Evolutionary conservation across 2,329 filamentous ascomycete genomes (phyloP).

Genomic region (Pyrenophora seminiperda): DNA sequence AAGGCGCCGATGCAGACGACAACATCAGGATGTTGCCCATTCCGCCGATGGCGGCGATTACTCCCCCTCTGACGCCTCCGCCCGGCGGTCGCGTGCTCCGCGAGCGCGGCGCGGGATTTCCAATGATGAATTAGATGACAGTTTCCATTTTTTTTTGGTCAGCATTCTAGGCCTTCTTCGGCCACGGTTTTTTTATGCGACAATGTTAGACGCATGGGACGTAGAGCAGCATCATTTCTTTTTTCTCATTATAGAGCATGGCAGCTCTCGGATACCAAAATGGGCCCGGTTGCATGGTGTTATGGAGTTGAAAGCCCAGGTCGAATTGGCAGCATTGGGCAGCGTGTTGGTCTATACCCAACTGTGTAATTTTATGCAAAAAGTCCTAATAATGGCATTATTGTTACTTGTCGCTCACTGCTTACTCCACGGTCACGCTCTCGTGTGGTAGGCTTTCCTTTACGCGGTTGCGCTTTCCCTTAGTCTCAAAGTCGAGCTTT

Average conservation of each 20-base stretch:
- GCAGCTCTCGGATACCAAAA: constrained; percentile 41
- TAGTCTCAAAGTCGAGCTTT: constrained; percentile 2
- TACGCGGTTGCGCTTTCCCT: neutral
- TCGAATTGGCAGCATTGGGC: constrained; percentile 38
- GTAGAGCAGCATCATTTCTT: constrained; percentile 17
- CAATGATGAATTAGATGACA: constrained; percentile 34
- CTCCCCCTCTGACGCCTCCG: constrained; percentile 42
- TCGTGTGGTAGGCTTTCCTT: too few species aligned
- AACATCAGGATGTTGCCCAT: constrained; percentile 49
- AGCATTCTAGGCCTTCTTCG: constrained; percentile 24
- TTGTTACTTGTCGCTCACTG: constrained; percentile 12
- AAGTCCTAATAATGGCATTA: constrained; percentile 34
- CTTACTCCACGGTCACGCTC: neutral
- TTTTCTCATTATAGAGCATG: constrained; percentile 31
- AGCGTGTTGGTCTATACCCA: constrained; percentile 20
- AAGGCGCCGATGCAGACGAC: constrained; percentile 80
- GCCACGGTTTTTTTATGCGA: constrained; percentile 32
- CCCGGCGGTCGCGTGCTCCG: constrained; percentile 43
- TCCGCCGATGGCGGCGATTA: constrained; percentile 40
- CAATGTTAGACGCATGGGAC: constrained; percentile 44
- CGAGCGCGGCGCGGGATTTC: constrained; percentile 41
- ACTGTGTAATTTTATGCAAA: constrained; percentile 47
- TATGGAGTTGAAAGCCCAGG: constrained; percentile 27
- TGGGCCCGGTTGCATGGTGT: constrained; percentile 42
- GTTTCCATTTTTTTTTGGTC: constrained; percentile 33